Percentiles rank a stretch among this genome's conserved stretches.
These are phyloP conservation scores for Chaetomium sp. DNA, from an alignment of 2,329 filamentous ascomycete species.

Conservation along the genomic window DNA sequence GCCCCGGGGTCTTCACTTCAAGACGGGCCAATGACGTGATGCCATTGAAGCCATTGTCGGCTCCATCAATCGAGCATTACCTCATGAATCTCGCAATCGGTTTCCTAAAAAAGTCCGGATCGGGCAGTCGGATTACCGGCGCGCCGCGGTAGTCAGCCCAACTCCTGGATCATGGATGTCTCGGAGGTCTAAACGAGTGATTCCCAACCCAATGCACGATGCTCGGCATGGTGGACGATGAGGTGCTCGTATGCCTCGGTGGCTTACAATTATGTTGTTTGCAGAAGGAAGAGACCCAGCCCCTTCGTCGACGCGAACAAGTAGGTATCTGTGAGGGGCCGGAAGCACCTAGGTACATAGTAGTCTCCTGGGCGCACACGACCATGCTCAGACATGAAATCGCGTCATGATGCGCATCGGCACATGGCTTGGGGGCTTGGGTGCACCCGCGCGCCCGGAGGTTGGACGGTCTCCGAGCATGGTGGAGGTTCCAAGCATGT, in stretches of 20 bases:
- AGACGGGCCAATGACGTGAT: neutral
- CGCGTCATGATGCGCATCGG: neutral
- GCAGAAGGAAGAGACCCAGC: neutral
- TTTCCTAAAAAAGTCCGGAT: neutral
- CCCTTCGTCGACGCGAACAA: neutral
- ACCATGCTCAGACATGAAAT: neutral
- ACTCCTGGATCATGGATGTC: neutral
- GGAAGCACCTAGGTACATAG: too few species aligned
- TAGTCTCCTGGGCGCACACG: too few species aligned
- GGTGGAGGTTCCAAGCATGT: conserved; percentile 1
- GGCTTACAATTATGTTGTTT: neutral
- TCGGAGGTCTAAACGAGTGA: neutral
- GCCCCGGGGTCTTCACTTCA: neutral
- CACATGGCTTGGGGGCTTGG: neutral
- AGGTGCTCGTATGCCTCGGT: neutral
- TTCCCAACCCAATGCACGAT: neutral
- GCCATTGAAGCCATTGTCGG: too few species aligned
- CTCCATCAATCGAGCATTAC: neutral
- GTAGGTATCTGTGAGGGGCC: neutral
- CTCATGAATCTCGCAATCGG: neutral
- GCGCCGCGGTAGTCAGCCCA: neutral
- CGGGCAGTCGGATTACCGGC: neutral
- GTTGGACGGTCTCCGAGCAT: neutral
- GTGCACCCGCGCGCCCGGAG: neutral
- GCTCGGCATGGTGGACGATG: neutral